Base-by-base conservation (phyloP, 345 rosid genomes). In the Bruguiera parviflora region DNA sequence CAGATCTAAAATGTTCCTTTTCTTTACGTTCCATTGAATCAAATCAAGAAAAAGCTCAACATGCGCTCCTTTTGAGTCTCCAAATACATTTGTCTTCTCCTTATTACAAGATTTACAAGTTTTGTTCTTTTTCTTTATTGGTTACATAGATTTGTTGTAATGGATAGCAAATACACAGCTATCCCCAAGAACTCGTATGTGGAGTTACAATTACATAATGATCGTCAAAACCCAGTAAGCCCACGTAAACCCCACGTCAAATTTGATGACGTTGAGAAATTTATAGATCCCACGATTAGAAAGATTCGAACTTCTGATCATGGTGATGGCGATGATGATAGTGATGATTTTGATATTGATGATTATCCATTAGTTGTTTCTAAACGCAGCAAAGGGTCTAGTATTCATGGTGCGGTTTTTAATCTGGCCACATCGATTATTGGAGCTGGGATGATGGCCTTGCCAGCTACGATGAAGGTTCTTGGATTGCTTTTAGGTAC, bases 391-490 rank as follows among this genome's bases (percentile, higher is more conserved):
- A 47, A 71, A 25, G 89, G 87, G 58, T 87, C 97, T 69, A 91
- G 88, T 7, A 43, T 88, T 55, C 72, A 79, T 47, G 99, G 99
- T 10, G 97, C 98, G 1, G 98, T 95, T 68, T 95, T 92, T 55
- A 95, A 95, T 60, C 94, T 95, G 61, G 79, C 99, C 58, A 95
- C 99, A 4, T 65, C 99, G 0, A 79, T 95, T 70, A 87, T 95
- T 69, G 99, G 99, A 18, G 99, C 99, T 20, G 99, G 99, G 64
- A 92, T 95, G 66, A 95, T 95, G 99, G 98, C 99, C 74, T 83
- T 95, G 75, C 99, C 99, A 3, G 98, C 99, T 24, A 85, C 96
- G 11, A 87, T 95, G 96, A 92, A 95, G 80, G 92, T 95, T 71
- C 91, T 95, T 27, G 98, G 99, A 31, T 56, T 95, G 81, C 64